These are phyloP conservation scores for Coemansia sp. DNA, from an alignment of 192 early-diverging fungal genomes.

Conservation along the genomic window DNA sequence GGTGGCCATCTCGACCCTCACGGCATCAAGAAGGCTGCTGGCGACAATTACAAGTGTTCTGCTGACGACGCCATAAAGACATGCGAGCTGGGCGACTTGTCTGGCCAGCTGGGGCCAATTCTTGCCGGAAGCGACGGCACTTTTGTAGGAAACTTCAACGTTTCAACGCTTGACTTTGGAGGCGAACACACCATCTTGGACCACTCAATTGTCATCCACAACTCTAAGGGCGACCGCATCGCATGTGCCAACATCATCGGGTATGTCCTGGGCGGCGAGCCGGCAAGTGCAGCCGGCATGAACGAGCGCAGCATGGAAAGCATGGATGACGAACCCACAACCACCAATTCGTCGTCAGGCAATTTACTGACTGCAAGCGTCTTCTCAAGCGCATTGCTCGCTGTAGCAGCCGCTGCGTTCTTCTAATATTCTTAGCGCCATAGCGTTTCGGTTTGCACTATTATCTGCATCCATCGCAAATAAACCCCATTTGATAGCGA, in stretches of 20 bases:
- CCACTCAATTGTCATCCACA: constrained; percentile 61
- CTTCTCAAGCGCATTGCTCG: background rate
- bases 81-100: constrained; percentile 61
- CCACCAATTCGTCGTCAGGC: background rate
- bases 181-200: constrained; percentile 52
- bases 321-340: background rate
- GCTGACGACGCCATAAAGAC: constrained; percentile 20
- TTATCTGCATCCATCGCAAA: no score
- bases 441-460: no score
- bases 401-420: background rate
- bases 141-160: constrained; percentile 24
- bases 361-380: background rate
- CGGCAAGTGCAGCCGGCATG: background rate
- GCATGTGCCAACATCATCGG: constrained; percentile 58
- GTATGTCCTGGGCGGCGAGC: constrained; percentile 21
- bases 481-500: no score
- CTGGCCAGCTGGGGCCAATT: constrained; percentile 57
- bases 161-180: constrained; percentile 46
- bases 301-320: background rate
- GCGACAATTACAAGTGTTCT: constrained; percentile 34
- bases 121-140: constrained; percentile 25
- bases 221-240: constrained; percentile 50
- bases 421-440: constrained; percentile 1
- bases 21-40: constrained; percentile 16
- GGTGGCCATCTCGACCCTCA: constrained; percentile 50